Conservation (phyloP, 2,329 filamentous ascomycete genomes). For the Raffaelea arxii region DNA sequence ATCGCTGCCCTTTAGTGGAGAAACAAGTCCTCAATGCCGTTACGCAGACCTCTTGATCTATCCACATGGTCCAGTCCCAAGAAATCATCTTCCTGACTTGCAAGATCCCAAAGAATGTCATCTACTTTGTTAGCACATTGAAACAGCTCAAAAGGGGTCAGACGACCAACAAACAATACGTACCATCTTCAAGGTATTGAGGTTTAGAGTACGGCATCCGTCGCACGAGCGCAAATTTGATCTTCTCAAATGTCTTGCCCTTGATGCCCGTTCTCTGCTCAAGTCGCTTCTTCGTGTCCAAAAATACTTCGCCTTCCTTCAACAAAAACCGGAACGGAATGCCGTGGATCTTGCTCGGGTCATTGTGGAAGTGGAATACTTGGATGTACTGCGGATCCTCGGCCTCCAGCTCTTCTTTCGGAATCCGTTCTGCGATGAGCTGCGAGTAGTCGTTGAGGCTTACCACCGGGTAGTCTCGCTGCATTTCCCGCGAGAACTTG, state of each 20-base stretch:
- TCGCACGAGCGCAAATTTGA: slow-evolving; percentile 82
- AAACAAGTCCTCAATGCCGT: slow-evolving; percentile 55
- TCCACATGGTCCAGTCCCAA: slow-evolving; percentile 59
- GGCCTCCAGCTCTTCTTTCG: slow-evolving; percentile 58
- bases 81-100: slow-evolving; percentile 45
- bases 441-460: slow-evolving; percentile 78
- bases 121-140: slow-evolving; percentile 34
- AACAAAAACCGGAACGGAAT: slow-evolving; percentile 86
- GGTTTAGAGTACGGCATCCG: slow-evolving; percentile 66
- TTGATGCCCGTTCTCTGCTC: slow-evolving; percentile 90
- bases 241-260: slow-evolving; percentile 97
- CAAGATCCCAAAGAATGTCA: slow-evolving; percentile 46
- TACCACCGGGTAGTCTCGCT: slow-evolving; percentile 60
- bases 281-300: slow-evolving; percentile 87
- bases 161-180: too few relatives aligned
- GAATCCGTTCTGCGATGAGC: slow-evolving; percentile 72
- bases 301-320: slow-evolving; percentile 75
- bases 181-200: slow-evolving; percentile 80
- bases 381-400: slow-evolving; percentile 55
- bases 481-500: slow-evolving; percentile 75
- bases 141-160: too few relatives aligned
- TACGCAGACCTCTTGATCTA: slow-evolving; percentile 46
- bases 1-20: slow-evolving; percentile 26
- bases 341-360: slow-evolving; percentile 73
- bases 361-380: slow-evolving; percentile 88